phyloP scores from a whole-genome alignment of 164 flowering plant genomes.

The Piper betle region DNA sequence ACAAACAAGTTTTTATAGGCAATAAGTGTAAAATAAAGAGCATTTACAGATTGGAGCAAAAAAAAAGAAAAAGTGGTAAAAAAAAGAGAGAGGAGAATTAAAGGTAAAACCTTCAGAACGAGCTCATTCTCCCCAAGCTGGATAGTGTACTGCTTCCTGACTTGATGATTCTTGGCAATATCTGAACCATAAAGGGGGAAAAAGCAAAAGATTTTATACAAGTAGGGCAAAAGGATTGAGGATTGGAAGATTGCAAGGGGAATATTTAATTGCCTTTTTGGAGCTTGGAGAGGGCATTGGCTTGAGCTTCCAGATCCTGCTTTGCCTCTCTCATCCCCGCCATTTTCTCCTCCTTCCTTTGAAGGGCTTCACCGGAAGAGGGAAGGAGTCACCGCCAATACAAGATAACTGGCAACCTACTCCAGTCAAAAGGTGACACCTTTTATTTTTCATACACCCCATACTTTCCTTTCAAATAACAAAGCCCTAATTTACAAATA shows the following conservation, averaged over 20 bases:
- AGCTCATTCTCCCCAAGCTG: constrained; percentile 98
- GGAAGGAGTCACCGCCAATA: too few species aligned
- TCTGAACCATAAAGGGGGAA: constrained; percentile 25
- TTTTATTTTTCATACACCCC: too few species aligned
- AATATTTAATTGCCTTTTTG: constrained; percentile 46
- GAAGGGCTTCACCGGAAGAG: not conserved
- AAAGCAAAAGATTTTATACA: not conserved
- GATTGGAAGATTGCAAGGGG: constrained; percentile 2
- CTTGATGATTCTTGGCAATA: constrained; percentile 82
- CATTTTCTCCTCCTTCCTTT: not conserved
- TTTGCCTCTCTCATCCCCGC: constrained; percentile 53
- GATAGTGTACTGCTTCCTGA: constrained; percentile 89
- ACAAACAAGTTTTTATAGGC: too few species aligned
- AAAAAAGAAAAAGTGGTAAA: too few species aligned
- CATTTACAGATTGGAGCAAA: too few species aligned
- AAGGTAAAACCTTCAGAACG: constrained; percentile 49
- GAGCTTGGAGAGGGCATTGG: constrained; percentile 71
- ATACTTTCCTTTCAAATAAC: too few species aligned
- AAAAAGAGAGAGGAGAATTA: not conserved
- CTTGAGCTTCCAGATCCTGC: constrained; percentile 73
- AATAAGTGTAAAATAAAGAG: too few species aligned
- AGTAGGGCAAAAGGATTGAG: not conserved
- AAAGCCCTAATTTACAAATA: too few species aligned
- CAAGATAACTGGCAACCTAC: too few species aligned
- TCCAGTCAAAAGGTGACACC: too few species aligned